These are phyloP conservation scores for Phytopythium mirpurense DNA, from an alignment of 352 stramenopile genomes.

Conservation along the genomic window DNA sequence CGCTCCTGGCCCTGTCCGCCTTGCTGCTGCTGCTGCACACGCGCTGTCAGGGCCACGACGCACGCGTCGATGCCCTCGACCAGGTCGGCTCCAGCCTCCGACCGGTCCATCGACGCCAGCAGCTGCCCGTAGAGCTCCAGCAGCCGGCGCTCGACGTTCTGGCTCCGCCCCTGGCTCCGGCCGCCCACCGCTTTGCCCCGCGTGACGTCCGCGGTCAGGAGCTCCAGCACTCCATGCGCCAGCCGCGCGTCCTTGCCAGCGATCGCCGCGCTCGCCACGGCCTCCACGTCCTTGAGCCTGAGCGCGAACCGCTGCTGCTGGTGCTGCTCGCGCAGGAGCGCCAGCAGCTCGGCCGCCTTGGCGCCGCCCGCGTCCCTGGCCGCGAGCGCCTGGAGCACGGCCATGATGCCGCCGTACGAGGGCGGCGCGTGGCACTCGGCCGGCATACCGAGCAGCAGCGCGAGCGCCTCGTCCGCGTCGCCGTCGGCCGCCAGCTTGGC, in stretches of 20 bases:
- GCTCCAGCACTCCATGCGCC: background rate
- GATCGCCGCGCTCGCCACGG: background rate
- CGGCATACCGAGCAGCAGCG: background rate
- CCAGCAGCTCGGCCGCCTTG: background rate
- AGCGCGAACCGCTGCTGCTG: background rate
- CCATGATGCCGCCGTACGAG: slow-evolving; percentile 1
- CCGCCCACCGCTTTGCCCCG: background rate
- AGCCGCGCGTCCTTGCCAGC: background rate
- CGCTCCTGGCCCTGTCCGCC: too few relatives aligned
- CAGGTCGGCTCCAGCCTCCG: background rate
- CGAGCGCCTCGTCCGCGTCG: background rate
- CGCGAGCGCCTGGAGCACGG: background rate
- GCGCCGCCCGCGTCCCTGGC: background rate
- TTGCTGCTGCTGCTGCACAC: background rate
- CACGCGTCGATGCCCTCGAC: background rate
- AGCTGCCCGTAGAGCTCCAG: background rate
- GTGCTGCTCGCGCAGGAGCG: background rate
- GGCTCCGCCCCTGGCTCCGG: too few relatives aligned
- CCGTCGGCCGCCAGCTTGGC: slow-evolving; percentile 10
- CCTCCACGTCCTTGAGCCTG: slow-evolving; percentile 1
- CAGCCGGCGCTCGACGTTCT: background rate
- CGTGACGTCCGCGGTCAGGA: background rate
- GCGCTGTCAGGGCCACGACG: background rate
- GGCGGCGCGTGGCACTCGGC: slow-evolving; percentile 1
- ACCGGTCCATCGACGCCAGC: background rate